phyloP scores from a whole-genome alignment of 2,329 filamentous ascomycete species.

The Mycosphaerella sp. region DNA sequence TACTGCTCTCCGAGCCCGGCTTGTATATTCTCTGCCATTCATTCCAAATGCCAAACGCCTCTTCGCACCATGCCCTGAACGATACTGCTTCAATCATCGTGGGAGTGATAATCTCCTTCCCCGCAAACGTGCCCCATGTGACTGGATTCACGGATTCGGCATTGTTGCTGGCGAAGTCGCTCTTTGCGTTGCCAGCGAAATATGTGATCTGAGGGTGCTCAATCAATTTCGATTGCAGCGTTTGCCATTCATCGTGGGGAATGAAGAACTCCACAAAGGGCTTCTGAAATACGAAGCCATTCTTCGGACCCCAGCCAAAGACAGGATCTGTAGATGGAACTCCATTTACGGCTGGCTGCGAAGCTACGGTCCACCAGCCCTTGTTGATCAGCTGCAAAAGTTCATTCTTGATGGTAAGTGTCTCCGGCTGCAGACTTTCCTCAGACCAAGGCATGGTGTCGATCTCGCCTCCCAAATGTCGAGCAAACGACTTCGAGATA shows the following conservation, averaged over 20 bases:
- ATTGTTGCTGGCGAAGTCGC: slow-evolving; percentile 67
- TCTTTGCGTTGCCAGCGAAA: slow-evolving; percentile 73
- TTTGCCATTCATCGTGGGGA: slow-evolving; percentile 63
- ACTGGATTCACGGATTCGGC: slow-evolving; percentile 78
- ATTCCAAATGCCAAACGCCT: slow-evolving; percentile 90
- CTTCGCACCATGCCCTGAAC: slow-evolving; percentile 89
- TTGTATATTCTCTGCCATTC: slow-evolving; percentile 91
- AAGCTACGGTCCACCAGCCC: slow-evolving; percentile 95
- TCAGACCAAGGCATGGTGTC: slow-evolving; percentile 89
- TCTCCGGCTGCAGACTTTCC: slow-evolving; percentile 78
- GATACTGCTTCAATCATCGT: slow-evolving; percentile 96
- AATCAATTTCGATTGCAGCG: slow-evolving; percentile 60
- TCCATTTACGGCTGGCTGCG: slow-evolving; percentile 89
- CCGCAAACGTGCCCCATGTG: slow-evolving; percentile 92
- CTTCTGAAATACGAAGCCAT: slow-evolving; percentile 97
- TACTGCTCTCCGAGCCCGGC: slow-evolving; percentile 63
- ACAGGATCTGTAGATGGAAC: slow-evolving; percentile 66
- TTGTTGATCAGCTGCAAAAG: slow-evolving; percentile 71
- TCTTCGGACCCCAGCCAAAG: slow-evolving; percentile 88
- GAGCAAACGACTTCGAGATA: slow-evolving; percentile 72
- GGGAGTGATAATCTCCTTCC: slow-evolving; percentile 91
- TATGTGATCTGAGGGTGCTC: slow-evolving; percentile 68
- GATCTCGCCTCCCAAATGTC: slow-evolving; percentile 73
- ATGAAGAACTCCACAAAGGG: slow-evolving; percentile 97
- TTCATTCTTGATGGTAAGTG: slow-evolving; percentile 68